phyloP scores from a whole-genome alignment of 2,329 filamentous ascomycete species.

The Aspergillus cejpii region DNA sequence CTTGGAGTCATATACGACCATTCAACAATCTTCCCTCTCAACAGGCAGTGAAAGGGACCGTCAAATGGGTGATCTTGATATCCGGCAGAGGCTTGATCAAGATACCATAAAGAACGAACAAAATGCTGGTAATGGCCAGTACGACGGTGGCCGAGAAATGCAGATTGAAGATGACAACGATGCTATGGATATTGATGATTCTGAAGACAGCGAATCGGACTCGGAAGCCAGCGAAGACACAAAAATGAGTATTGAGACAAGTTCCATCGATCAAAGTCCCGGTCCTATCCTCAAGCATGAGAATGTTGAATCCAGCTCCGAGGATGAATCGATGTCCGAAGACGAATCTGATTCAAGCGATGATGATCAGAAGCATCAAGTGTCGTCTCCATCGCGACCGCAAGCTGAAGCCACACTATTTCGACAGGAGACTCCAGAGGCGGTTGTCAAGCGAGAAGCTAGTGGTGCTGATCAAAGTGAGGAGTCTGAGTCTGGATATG shows the following conservation, averaged over 20 bases:
- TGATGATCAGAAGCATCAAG: not conserved
- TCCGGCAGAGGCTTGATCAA: not conserved
- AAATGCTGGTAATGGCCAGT: not conserved
- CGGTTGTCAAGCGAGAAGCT: not conserved
- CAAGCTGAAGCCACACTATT: not conserved
- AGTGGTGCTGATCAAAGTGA: not conserved
- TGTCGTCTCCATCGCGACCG: not conserved
- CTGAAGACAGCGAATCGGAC: not conserved
- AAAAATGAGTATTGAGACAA: not conserved
- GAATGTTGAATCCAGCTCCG: not conserved
- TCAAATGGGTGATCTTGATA: not conserved
- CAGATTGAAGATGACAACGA: not conserved
- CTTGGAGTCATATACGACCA: constrained; percentile 6
- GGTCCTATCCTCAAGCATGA: not conserved
- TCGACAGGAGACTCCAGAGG: not conserved
- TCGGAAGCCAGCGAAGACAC: not conserved
- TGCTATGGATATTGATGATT: constrained; percentile 3
- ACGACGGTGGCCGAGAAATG: not conserved
- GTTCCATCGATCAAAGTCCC: not conserved
- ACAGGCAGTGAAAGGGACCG: not conserved
- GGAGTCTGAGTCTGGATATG: not conserved
- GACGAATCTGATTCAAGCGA: not conserved
- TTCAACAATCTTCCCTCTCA: constrained; percentile 2
- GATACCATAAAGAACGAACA: not conserved
- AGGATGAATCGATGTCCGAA: not conserved